These are phyloP conservation scores for Beauveria sp. DNA, from an alignment of 2,329 filamentous ascomycete species.

Conservation along the genomic window DNA sequence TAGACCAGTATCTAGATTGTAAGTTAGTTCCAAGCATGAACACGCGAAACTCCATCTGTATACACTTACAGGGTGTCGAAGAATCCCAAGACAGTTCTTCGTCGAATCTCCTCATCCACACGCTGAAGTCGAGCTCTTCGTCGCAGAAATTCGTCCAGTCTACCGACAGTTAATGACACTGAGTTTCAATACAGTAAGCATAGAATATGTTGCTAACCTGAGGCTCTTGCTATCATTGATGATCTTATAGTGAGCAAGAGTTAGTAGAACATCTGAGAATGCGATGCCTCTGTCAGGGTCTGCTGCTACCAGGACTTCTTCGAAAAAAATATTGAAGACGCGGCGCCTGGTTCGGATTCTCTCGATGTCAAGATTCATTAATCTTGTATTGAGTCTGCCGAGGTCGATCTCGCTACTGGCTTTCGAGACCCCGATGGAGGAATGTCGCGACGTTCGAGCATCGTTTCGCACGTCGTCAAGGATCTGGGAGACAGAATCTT, in stretches of 20 bases:
- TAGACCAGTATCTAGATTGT: constrained; percentile 61
- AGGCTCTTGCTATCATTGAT: constrained; percentile 97
- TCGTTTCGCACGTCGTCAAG: constrained; percentile 73
- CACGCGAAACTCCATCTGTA: background rate
- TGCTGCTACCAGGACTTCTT: constrained; percentile 89
- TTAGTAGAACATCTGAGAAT: constrained; percentile 89
- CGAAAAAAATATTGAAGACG: constrained; percentile 90
- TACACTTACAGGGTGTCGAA: constrained; percentile 74
- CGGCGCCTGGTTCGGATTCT: constrained; percentile 68
- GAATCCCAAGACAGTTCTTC: constrained; percentile 86
- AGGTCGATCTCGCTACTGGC: constrained; percentile 61
- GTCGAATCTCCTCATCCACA: constrained; percentile 88
- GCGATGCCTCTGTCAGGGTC: constrained; percentile 85
- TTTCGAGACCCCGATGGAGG: constrained; percentile 45
- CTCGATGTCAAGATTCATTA: constrained; percentile 64
- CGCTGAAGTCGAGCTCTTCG: constrained; percentile 84
- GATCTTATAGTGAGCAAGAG: constrained; percentile 95
- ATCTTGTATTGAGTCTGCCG: constrained; percentile 62
- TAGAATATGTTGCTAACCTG: constrained; percentile 42
- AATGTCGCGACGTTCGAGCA: constrained; percentile 43
- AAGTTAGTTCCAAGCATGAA: background rate
- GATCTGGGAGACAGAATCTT: constrained; percentile 79
- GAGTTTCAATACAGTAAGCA: background rate
- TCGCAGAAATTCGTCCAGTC: constrained; percentile 88
- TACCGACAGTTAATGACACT: constrained; percentile 29